Evolutionary conservation across 116 monocot species (phyloP).

Genomic region (Zostera marina): DNA sequence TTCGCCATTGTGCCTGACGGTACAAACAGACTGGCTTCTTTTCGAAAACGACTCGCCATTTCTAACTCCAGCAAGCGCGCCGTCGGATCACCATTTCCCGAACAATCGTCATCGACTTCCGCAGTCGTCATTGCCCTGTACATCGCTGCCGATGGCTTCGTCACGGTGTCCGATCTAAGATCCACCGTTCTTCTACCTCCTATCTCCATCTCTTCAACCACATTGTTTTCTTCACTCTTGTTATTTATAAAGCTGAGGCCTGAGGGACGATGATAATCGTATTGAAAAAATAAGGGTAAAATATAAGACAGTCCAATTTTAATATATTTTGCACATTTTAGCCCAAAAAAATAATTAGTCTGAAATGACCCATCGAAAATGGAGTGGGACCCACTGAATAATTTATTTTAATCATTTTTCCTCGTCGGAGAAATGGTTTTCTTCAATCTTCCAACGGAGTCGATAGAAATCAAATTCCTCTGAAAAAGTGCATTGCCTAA

Average conservation of each 20-base stretch:
- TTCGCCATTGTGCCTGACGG: constrained; percentile 95
- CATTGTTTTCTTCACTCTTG: not conserved
- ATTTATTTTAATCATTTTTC: no score
- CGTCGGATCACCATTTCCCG: constrained; percentile 44
- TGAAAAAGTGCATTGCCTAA: constrained; percentile 23
- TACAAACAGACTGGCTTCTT: constrained; percentile 82
- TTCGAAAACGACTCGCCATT: constrained; percentile 52
- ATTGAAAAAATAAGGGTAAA: no score
- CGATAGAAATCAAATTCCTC: constrained; percentile 17
- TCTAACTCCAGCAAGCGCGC: constrained; percentile 38
- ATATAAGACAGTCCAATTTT: no score
- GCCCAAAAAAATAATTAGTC: no score
- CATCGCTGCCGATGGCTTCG: constrained; percentile 71
- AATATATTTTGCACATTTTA: no score
- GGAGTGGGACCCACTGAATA: no score
- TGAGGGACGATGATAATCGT: no score
- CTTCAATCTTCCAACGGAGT: constrained; percentile 24
- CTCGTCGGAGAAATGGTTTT: constrained; percentile 17
- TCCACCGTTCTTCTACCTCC: constrained; percentile 19
- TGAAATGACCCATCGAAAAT: not conserved
- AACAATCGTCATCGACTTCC: constrained; percentile 76
- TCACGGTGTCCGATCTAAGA: constrained; percentile 87
- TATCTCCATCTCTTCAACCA: not conserved
- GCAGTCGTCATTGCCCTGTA: constrained; percentile 61
- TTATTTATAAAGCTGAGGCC: no score